Conservation (phyloP, 805 yeast species). For the Metschnikowia hibisci region DNA sequence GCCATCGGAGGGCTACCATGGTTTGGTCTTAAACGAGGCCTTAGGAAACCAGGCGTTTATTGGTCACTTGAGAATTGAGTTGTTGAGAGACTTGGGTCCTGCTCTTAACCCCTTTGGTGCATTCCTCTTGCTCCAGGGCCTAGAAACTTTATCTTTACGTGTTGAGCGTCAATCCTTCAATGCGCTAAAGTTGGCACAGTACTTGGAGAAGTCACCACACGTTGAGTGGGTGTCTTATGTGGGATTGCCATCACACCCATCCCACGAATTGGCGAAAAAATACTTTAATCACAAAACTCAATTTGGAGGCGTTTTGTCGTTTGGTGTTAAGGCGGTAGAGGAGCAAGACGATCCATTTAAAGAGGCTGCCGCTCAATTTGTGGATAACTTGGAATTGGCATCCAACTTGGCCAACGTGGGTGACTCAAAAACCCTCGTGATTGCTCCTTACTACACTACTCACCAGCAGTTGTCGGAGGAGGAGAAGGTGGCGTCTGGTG, state of each 20-base stretch:
- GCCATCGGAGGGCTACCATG: constrained; percentile 94
- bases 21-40: constrained; percentile 74
- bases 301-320: constrained; percentile 84
- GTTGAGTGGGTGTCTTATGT: constrained; percentile 92
- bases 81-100: constrained; percentile 91
- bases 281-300: constrained; percentile 54
- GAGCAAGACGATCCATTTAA: constrained; percentile 55
- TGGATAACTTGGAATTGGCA: constrained; percentile 78
- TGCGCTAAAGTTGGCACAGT: constrained; percentile 74
- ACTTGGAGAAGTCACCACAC: constrained; percentile 65
- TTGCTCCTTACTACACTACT: constrained; percentile 94
- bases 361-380: constrained; percentile 78
- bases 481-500: constrained; percentile 82
- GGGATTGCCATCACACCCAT: constrained; percentile 75
- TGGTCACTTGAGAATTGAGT: constrained; percentile 75
- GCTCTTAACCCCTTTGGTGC: constrained; percentile 83
- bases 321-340: constrained; percentile 71
- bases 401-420: constrained; percentile 96
- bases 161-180: constrained; percentile 89
- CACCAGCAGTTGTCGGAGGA: constrained; percentile 86
- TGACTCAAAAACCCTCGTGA: constrained; percentile 90
- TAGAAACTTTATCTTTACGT: constrained; percentile 90
- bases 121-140: constrained; percentile 83
- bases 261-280: constrained; percentile 79
- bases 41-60: constrained; percentile 78